Conservation (phyloP, 345 rosid genomes). For the Luvunga scandens region DNA sequence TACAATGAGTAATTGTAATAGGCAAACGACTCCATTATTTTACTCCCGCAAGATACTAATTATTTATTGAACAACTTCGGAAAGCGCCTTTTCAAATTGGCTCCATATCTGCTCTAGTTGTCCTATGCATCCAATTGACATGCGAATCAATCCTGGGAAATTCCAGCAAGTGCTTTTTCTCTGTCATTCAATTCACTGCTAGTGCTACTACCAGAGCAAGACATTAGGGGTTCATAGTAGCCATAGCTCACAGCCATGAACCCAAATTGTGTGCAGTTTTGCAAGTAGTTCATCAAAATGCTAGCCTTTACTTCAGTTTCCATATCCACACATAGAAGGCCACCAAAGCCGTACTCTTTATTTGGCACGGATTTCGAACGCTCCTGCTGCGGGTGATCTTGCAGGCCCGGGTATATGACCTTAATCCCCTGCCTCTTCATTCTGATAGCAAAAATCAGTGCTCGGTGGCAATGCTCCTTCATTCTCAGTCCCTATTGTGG, state of each 20-base stretch:
- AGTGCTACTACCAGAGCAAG: conserved; percentile 60
- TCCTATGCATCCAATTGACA: conserved; percentile 88
- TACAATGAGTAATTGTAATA: too few species aligned
- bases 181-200: conserved; percentile 69
- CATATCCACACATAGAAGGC: conserved; percentile 73
- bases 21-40: too few species aligned
- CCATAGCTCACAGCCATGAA: conserved; percentile 86
- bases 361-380: conserved; percentile 56
- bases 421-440: conserved; percentile 69
- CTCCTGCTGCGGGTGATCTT: conserved; percentile 66
- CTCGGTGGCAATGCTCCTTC: conserved; percentile 56
- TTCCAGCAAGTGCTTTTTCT: conserved; percentile 77
- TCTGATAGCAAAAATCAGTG: conserved; percentile 57
- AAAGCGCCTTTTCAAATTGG: conserved; percentile 75
- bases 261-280: conserved; percentile 75
- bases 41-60: too few species aligned
- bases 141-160: conserved; percentile 89
- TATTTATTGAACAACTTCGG: conserved; percentile 20
- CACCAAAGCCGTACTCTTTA: conserved; percentile 79
- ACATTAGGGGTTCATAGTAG: too few species aligned
- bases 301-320: conserved; percentile 65
- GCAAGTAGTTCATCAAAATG: conserved; percentile 69
- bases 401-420: conserved; percentile 82
- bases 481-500: too few species aligned
- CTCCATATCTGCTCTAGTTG: conserved; percentile 83